Conservation (phyloP, 2,329 filamentous ascomycete genomes). For the Phialophora macrospora region DNA sequence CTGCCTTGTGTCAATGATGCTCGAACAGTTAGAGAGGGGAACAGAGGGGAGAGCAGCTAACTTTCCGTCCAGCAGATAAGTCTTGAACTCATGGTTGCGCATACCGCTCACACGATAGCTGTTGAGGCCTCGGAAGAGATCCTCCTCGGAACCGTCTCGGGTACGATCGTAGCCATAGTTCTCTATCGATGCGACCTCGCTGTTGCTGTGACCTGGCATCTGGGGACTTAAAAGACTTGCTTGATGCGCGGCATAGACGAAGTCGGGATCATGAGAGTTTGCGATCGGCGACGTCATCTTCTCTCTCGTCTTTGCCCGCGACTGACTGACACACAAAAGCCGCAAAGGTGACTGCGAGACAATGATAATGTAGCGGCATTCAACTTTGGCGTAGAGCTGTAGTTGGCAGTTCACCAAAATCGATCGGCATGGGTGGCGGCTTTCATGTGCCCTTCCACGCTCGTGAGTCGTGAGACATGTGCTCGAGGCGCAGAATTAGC, state of each 20-base stretch:
- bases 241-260: slow-evolving; percentile 26
- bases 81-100: slow-evolving; percentile 32
- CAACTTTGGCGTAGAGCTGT: slow-evolving; percentile 30
- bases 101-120: slow-evolving; percentile 28
- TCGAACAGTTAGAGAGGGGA: slow-evolving; percentile 22
- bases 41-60: slow-evolving; percentile 30
- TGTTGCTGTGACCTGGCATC: slow-evolving; percentile 27
- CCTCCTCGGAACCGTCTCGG: slow-evolving; percentile 28
- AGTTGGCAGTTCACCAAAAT: slow-evolving; percentile 26
- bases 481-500: slow-evolving; percentile 15
- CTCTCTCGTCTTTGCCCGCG: slow-evolving; percentile 27
- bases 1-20: slow-evolving; percentile 31
- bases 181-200: slow-evolving; percentile 30
- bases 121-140: slow-evolving; percentile 28
- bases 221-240: slow-evolving; percentile 27
- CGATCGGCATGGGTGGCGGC: slow-evolving; percentile 27
- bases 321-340: slow-evolving; percentile 26
- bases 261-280: slow-evolving; percentile 27
- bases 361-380: slow-evolving; percentile 33
- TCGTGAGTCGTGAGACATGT: slow-evolving; percentile 17
- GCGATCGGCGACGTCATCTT: slow-evolving; percentile 28
- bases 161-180: slow-evolving; percentile 31
- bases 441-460: slow-evolving; percentile 25
- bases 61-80: slow-evolving; percentile 33
- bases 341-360: slow-evolving; percentile 26